Conservation (phyloP, 768 basidiomycete species). For the Polyporus arcularius region DNA sequence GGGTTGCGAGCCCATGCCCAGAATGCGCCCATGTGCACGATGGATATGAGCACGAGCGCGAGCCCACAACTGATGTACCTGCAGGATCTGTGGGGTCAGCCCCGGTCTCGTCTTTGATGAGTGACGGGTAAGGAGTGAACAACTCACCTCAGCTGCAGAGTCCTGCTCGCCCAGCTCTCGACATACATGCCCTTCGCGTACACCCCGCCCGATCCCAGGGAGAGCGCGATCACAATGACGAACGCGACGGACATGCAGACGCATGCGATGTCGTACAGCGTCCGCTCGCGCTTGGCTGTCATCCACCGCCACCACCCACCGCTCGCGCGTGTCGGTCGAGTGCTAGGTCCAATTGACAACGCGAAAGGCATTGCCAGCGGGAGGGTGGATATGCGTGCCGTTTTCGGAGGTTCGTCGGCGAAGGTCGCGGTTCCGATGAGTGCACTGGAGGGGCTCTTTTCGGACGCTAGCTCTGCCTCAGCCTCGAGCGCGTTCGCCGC, state of each 20-base stretch:
- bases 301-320: not conserved
- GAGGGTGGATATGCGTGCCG: not conserved
- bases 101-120: too few relatives aligned
- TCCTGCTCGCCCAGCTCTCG: not conserved
- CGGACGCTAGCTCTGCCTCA: too few relatives aligned
- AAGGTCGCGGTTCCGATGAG: not conserved
- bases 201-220: not conserved
- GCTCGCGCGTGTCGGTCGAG: too few relatives aligned
- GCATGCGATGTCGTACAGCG: not conserved
- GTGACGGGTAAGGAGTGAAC: not conserved
- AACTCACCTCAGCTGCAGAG: not conserved
- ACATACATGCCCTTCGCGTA: not conserved
- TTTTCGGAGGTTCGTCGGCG: not conserved
- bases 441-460: not conserved
- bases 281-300: not conserved
- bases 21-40: not conserved
- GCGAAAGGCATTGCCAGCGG: too few relatives aligned
- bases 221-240: not conserved
- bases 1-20: not conserved
- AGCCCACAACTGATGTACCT: not conserved
- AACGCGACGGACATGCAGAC: not conserved
- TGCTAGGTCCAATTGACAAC: too few relatives aligned
- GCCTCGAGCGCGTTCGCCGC: too few relatives aligned
- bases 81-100: not conserved
- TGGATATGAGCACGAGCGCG: not conserved